Percentiles rank a stretch among this genome's conserved stretches.
Evolutionary conservation across 2,329 filamentous ascomycete species (phyloP).

Genomic region (Thermomyces lanuginosus): DNA sequence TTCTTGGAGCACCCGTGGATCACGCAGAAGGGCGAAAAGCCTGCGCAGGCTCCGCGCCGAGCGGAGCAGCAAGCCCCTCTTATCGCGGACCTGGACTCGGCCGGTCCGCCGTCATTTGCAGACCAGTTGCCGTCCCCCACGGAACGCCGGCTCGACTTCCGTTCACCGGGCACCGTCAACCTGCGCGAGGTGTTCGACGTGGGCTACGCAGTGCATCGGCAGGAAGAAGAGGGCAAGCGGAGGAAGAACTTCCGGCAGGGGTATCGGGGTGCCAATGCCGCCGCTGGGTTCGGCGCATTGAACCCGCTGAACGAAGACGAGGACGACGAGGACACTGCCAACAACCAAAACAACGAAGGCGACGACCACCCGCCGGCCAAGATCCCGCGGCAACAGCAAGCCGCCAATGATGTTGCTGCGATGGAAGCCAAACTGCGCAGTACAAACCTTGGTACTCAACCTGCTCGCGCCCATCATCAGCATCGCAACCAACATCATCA

Average conservation of each 20-base stretch:
- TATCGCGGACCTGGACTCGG: constrained; percentile 24
- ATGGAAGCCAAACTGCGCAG: constrained; percentile 80
- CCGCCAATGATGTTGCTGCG: constrained; percentile 45
- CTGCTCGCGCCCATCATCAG: constrained; percentile 35
- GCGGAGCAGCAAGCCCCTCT: constrained; percentile 40
- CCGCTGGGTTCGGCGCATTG: constrained; percentile 45
- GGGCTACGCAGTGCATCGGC: constrained; percentile 88
- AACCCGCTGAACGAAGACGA: constrained; percentile 50
- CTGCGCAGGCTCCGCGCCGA: constrained; percentile 48
- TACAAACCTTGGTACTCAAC: constrained; percentile 49
- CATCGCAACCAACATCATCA: constrained; percentile 36
- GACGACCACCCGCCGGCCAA: constrained; percentile 40
- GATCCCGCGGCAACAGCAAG: constrained; percentile 47
- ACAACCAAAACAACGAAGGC: constrained; percentile 35
- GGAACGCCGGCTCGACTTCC: constrained; percentile 72
- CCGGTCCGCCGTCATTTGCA: constrained; percentile 37
- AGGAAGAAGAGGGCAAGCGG: constrained; percentile 89
- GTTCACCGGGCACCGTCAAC: constrained; percentile 87
- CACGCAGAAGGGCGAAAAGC: constrained; percentile 49
- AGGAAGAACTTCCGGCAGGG: constrained; percentile 68
- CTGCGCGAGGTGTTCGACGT: constrained; percentile 95
- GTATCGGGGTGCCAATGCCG: constrained; percentile 38
- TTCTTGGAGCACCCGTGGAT: constrained; percentile 96
- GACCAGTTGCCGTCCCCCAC: constrained; percentile 38
- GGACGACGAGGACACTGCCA: constrained; percentile 42